phyloP scores from a whole-genome alignment of 2,329 filamentous ascomycete species.

The Diaporthe sp. region DNA sequence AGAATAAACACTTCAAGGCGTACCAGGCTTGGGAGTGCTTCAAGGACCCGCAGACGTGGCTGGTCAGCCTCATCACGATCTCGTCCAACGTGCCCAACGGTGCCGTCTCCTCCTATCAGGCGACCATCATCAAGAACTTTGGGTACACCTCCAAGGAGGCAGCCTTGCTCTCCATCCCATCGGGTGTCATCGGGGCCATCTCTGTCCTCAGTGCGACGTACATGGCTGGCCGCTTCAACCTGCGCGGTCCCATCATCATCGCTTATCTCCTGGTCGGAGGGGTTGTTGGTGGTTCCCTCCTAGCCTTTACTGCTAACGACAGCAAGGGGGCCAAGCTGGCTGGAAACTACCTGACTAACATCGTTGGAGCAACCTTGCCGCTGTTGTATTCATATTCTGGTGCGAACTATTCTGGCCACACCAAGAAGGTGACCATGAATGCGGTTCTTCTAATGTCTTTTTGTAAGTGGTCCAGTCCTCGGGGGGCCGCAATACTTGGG shows the following conservation, averaged over 20 bases:
- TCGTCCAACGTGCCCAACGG: constrained; percentile 37
- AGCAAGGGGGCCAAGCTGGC: constrained; percentile 49
- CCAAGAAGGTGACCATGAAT: constrained; percentile 50
- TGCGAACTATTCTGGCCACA: constrained; percentile 46
- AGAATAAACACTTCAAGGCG: constrained; percentile 74
- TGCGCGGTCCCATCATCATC: constrained; percentile 36
- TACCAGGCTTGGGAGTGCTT: constrained; percentile 60
- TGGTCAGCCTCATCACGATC: constrained; percentile 36
- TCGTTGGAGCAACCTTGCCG: constrained; percentile 48
- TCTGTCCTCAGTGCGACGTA: constrained; percentile 30
- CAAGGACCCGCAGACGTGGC: constrained; percentile 36
- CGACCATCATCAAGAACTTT: constrained; percentile 38
- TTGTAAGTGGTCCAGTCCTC: constrained; percentile 36
- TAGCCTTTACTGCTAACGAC: constrained; percentile 45
- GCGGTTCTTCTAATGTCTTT: constrained; percentile 50
- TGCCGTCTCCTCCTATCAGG: constrained; percentile 36
- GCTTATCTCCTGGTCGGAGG: constrained; percentile 43
- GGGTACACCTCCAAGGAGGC: constrained; percentile 37
- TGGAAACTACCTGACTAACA: constrained; percentile 52
- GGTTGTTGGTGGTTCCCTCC: constrained; percentile 49
- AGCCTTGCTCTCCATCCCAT: constrained; percentile 49
- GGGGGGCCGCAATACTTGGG: not conserved
- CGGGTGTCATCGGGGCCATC: constrained; percentile 47
- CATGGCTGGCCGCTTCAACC: constrained; percentile 31
- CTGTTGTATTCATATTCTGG: constrained; percentile 49